These are phyloP conservation scores for Lobosporangium transversale DNA, from an alignment of 192 early-diverging fungal species.

Conservation along the genomic window DNA sequence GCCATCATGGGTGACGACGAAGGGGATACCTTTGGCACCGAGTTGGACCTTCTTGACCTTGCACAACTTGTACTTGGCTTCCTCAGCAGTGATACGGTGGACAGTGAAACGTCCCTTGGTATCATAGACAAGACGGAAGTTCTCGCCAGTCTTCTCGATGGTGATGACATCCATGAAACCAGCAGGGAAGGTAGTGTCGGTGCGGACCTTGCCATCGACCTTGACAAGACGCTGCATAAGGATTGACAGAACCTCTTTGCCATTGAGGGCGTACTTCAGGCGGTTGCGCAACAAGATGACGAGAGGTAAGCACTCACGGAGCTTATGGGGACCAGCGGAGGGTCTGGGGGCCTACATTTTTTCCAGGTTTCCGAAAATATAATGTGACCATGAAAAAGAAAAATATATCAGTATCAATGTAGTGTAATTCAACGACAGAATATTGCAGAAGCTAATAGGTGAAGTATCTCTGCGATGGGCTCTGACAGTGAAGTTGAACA, in stretches of 20 bases:
- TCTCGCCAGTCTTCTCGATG: constrained; percentile 96
- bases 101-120: constrained; percentile 99
- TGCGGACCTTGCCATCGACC: constrained; percentile 93
- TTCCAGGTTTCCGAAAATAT: background rate
- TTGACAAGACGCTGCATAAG: constrained; percentile 99
- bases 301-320: constrained; percentile 98
- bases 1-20: constrained; percentile 98
- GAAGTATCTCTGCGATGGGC: no score
- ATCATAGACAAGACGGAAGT: constrained; percentile 99
- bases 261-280: constrained; percentile 98
- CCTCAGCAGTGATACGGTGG: constrained; percentile 98
- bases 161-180: constrained; percentile 83
- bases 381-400: no score
- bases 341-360: constrained; percentile 85
- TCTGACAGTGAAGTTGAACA: no score
- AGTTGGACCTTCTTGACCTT: constrained; percentile 97
- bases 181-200: constrained; percentile 81
- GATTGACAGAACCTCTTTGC: constrained; percentile 95
- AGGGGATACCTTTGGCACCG: constrained; percentile 96
- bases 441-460: no score
- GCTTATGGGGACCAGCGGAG: constrained; percentile 98
- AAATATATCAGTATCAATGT: no score
- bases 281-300: constrained; percentile 99
- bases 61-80: constrained; percentile 99
- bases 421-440: no score